Conservation (phyloP, 1,284 basidiomycete species). For the Puccinia triticina region DNA sequence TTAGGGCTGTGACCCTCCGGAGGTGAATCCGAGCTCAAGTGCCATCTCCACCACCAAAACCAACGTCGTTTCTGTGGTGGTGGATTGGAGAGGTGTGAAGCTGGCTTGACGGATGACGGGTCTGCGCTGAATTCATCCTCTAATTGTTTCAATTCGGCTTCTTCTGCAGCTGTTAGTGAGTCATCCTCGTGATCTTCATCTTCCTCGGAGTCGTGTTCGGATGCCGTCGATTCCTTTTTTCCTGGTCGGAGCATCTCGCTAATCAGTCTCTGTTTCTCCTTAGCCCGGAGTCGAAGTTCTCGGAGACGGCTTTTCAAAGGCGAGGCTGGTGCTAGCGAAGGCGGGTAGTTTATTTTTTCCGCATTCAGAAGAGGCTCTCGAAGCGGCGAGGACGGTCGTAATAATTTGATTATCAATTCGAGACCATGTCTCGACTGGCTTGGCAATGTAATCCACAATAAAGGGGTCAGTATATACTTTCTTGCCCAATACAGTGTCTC, state of each 20-base stretch:
- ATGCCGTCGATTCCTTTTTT: background rate
- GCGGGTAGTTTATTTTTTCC: constrained; percentile 45
- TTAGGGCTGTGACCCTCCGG: background rate
- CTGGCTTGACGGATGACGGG: background rate
- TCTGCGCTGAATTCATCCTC: constrained; percentile 43
- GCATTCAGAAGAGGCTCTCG: constrained; percentile 44
- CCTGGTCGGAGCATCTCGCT: constrained; percentile 33
- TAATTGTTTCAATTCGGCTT: constrained; percentile 45
- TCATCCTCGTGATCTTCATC: constrained; percentile 34
- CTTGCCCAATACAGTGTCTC: background rate
- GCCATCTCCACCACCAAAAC: constrained; percentile 41
- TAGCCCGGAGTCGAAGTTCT: constrained; percentile 27
- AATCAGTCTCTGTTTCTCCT: constrained; percentile 42
- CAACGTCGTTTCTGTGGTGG: constrained; percentile 8
- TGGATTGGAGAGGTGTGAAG: constrained; percentile 4
- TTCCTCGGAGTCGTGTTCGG: background rate
- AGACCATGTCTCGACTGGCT: constrained; percentile 40
- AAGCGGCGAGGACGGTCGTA: constrained; percentile 33
- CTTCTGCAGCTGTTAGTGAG: constrained; percentile 35
- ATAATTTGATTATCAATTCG: constrained; percentile 40
- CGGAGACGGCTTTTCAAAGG: constrained; percentile 34
- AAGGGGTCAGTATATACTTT: background rate
- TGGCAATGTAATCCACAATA: background rate
- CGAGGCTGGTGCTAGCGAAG: constrained; percentile 27
- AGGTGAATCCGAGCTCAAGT: constrained; percentile 10